Base-by-base conservation (phyloP, 2,329 filamentous ascomycete species). In the Colletotrichum sp. region DNA sequence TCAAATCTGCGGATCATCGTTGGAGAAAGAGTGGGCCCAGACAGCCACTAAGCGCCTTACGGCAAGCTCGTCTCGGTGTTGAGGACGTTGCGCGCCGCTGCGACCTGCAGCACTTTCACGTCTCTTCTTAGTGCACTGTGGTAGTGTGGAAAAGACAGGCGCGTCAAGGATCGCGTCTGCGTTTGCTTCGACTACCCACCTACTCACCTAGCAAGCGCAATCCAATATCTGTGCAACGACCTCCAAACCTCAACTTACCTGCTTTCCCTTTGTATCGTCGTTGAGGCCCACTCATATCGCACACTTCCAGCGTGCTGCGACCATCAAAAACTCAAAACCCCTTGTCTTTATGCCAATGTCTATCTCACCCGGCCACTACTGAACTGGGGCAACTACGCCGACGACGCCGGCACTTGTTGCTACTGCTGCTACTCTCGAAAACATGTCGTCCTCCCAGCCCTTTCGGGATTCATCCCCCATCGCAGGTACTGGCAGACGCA, bases 381-480 rank as follows among this genome's bases (percentile, higher is more conserved):
- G 39, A 55, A 68, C 28, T 68, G 15, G 6, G 44, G 30, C 48
- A 34, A 18, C 36, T 26, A 30, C 24, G 68, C 66, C 66, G 32
- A 44, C 65, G 30, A 52, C 28, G 28, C 18, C 57, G 44, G 18
- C 44, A 48, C 44, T 48, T 48, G 44, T n/a, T 48, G 44, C 22
- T 18, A 39, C 16, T 36, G 30, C 26, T 39, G 32, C n/a, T 8
- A 72, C 18, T 22, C 52, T 62, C n/a, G 66, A n/a, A n/a, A 75
- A 12, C 48, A 78, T 76, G 75, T 70, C 75, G 30, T 77, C 75
- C 59, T 77, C 77, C 15, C 75, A 75, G 13, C 67, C 60, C 18
- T 78, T 76, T 34, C 75, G 52, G 24, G 59, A 75, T 16, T 78
- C 77, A 4, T 78, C 77, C 6, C 77, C 75, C 10, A 48, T 75